Conservation (phyloP, 768 basidiomycete species). For the Hebeloma cylindrosporum region DNA sequence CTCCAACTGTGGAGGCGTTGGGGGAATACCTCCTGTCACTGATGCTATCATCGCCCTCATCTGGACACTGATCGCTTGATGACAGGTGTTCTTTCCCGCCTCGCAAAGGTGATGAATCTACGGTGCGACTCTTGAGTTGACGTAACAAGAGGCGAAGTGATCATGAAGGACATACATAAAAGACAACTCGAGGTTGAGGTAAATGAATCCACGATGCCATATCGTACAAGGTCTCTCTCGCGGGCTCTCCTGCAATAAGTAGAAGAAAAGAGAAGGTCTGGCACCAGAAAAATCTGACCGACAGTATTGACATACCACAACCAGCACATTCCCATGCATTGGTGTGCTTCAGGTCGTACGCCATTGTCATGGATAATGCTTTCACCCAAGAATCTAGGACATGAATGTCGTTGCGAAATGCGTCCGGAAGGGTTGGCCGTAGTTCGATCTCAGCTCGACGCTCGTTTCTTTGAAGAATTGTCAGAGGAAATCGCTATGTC, state of each 20-base stretch:
- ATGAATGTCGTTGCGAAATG: too few species aligned
- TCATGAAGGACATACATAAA: constrained; percentile 4
- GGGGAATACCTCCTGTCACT: neutral
- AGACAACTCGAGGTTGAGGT: constrained; percentile 6
- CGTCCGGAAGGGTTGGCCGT: too few species aligned
- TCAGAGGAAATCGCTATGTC: too few species aligned
- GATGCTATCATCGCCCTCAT: neutral
- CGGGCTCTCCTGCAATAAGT: constrained; percentile 5
- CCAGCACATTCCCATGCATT: too few species aligned
- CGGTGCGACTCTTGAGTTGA: neutral
- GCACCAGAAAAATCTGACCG: too few species aligned
- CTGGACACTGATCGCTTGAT: neutral
- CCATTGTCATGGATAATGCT: too few species aligned
- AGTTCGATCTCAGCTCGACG: too few species aligned
- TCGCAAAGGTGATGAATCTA: constrained; percentile 15
- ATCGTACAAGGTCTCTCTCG: constrained; percentile 12
- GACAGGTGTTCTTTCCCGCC: constrained; percentile 12
- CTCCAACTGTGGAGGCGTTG: neutral
- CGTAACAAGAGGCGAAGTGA: neutral
- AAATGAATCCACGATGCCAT: constrained; percentile 11
- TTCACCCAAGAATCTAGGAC: too few species aligned
- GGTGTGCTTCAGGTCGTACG: too few species aligned
- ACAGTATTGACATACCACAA: too few species aligned
- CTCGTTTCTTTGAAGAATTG: too few species aligned
- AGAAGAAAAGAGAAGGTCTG: too few species aligned